Evolutionary conservation across 805 yeast species (phyloP), one percentile per base, ranked within the genome.

Genomic region (Starmerella vitae): DNA sequence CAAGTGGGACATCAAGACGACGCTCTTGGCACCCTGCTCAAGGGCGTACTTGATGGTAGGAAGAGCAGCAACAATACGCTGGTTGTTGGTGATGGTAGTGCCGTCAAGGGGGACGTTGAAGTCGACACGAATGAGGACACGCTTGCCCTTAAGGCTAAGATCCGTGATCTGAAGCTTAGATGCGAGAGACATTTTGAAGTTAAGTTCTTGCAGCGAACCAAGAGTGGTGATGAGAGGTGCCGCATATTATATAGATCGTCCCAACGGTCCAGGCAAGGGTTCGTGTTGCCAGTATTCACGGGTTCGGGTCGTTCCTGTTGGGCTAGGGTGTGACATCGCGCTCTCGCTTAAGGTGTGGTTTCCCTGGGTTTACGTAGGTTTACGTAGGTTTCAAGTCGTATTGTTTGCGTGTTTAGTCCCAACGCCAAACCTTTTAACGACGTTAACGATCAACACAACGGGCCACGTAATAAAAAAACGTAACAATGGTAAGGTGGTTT

Each of bases 1-100:
- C 64, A 91, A 74, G 65, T 91, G 99, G 45, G 97, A 86, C 51
- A 96, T 97, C 55, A 91, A 74, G 53, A 91, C 70, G 52, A 91
- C 78, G 52, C 76, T 83, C 72, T 79, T 84, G 61, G 99, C 94
- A 58, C 80, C 59, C 53, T 88, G 78, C 61, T 82, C 88, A 62
- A 81, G 69, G 39, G 88, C 96, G 64, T 88, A 91, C 67, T 93
- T 66, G 70, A 91, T 91, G 54, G 99, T 88, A 65, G 99, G 99
- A 57, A 93, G 69, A 53, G 99, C 98, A 63, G 98, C 99, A 57
- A 86, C 97, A 60, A 91, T 91, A 71, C 99, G 80, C 71, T 91
- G 97, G 73, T 91, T 93, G 77, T 93, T 91, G 70, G 99, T 93
- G 72, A 91, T 91, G 62, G 78, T 86, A 59, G 73, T 74, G 55